Evolutionary conservation across 2,329 filamentous ascomycete species (phyloP), one percentile per base, ranked within the genome.

Genomic region (Chrysoporthe puriensis): DNA sequence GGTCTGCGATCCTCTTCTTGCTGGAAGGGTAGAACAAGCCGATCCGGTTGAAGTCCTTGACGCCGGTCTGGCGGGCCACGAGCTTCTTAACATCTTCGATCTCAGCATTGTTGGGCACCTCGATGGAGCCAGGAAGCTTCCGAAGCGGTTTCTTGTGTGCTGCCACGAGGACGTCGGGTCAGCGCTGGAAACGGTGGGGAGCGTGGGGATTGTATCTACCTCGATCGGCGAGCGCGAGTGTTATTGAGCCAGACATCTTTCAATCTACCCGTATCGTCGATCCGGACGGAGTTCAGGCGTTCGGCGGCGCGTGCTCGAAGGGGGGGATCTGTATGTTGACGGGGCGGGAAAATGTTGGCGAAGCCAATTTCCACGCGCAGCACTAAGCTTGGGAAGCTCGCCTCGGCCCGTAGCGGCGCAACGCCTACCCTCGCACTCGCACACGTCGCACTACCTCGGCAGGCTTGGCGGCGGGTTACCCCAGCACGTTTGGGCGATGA

Each of bases 1-100:
- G 84, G 78, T 90, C 83, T 79, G 89, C 90, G 72, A 90, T 76
- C 26, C 85, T 88, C 83, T 88, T 88, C 78, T 85, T 87, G 69
- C 84, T 86, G 50, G 81, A 77, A 0, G 88, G 84, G 71, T 90
- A 85, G 74, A 85, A 89, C 67, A 90, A 79, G 42, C 88, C 88
- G 70, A 90, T 81, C 66, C 87, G 86, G 78, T 90, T 88, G 75
- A 81, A 82, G 77, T 90, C 88, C 68, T 78, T 76, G 60, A 88
- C 80, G 58, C 81, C 81, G 18, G 82, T 77, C 70, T 81, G 77
- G 71, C 82, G 81, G 46, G 88, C 86, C 65, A 90, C 79, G 52
- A 79, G 73, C 52, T 79, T 78, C 81, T 90, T 90, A 71, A 86
- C 81, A 75, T 88, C 84, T 73, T 90, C 87, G 67, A 90, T 82